Conservation (phyloP, 352 stramenopile genomes). For the Globisporangium splendens region DNA sequence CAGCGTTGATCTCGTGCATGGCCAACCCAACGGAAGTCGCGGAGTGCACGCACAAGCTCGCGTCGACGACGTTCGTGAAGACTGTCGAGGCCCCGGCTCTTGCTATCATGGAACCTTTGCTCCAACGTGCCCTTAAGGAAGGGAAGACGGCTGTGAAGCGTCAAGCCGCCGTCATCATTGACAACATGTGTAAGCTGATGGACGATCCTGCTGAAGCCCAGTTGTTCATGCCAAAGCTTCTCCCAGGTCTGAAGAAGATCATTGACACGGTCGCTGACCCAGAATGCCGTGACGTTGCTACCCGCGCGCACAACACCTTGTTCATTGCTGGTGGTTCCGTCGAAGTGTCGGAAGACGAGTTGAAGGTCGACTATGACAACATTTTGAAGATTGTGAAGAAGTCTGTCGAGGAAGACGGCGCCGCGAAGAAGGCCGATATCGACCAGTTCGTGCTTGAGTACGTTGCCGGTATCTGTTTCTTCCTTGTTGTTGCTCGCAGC, state of each 20-base stretch:
- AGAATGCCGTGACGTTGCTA: conserved; percentile 95
- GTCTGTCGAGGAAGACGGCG: conserved; percentile 73
- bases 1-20: conserved; percentile 95
- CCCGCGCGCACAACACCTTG: conserved; percentile 91
- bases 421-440: conserved; percentile 83
- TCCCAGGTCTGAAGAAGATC: conserved; percentile 96
- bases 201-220: conserved; percentile 96
- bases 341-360: conserved; percentile 88
- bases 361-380: conserved; percentile 90
- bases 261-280: conserved; percentile 95
- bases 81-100: conserved; percentile 95
- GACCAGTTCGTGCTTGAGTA: conserved; percentile 91
- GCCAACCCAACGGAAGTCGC: conserved; percentile 96
- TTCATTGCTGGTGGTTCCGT: conserved; percentile 92
- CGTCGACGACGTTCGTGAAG: conserved; percentile 99
- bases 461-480: conserved; percentile 79
- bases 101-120: conserved; percentile 96
- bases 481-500: conserved; percentile 86
- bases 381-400: conserved; percentile 74
- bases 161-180: conserved; percentile 98
- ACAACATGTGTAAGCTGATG: conserved; percentile 99
- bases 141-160: conserved; percentile 96
- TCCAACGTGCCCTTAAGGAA: conserved; percentile 95
- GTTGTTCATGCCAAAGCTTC: conserved; percentile 97
- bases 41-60: conserved; percentile 98